Conservation (phyloP, 2,329 filamentous ascomycete genomes). For the Ceratocystis lukuohia region DNA sequence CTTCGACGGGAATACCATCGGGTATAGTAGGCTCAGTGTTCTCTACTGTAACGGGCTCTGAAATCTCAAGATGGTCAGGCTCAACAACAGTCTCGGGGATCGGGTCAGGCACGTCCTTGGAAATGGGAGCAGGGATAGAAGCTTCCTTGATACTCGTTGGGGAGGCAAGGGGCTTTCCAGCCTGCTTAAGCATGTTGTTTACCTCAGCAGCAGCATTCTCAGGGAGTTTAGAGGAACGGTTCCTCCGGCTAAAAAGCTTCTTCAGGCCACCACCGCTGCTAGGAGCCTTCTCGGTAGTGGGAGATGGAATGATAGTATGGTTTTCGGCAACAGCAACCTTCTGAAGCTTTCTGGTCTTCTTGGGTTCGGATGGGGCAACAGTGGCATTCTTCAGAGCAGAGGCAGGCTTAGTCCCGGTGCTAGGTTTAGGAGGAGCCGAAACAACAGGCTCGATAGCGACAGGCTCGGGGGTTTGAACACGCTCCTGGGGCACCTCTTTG, state of each 20-base stretch:
- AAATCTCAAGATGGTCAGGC: not conserved
- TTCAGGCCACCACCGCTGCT: constrained; percentile 38
- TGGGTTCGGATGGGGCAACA: not conserved
- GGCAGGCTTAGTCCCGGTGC: constrained; percentile 11
- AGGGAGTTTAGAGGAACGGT: constrained; percentile 42
- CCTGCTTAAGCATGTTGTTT: constrained; percentile 37
- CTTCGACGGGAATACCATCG: constrained; percentile 6
- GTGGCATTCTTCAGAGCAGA: constrained; percentile 25
- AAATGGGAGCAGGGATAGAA: constrained; percentile 21
- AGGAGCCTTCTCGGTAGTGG: constrained; percentile 20
- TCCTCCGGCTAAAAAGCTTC: constrained; percentile 54
- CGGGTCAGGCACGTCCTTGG: constrained; percentile 19
- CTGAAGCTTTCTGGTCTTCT: constrained; percentile 37
- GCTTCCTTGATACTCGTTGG: constrained; percentile 23
- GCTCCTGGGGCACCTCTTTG: constrained; percentile 26
- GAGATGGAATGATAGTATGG: constrained; percentile 20
- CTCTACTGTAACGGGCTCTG: constrained; percentile 3
- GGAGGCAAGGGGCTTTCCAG: constrained; percentile 25
- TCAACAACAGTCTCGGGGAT: not conserved
- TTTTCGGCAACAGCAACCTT: constrained; percentile 36
- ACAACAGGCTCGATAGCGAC: constrained; percentile 14
- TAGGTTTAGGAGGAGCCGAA: constrained; percentile 17
- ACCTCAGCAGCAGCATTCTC: constrained; percentile 40
- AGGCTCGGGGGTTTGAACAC: constrained; percentile 30
- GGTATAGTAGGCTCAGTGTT: constrained; percentile 13